Conservation (phyloP, 306 rosid species). For the Prunus kanzakura region DNA sequence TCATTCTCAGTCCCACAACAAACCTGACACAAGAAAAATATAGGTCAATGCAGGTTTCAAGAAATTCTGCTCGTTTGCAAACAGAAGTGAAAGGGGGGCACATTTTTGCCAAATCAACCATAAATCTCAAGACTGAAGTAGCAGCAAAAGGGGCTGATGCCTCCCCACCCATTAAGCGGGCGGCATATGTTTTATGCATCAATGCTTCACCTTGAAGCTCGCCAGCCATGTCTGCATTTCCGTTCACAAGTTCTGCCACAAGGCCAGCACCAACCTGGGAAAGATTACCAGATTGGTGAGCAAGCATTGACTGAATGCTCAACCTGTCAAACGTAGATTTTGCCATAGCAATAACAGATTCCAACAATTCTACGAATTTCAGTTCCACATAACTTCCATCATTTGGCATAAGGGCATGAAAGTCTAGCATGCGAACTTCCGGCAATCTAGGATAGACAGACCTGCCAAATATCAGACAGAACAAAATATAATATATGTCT, state of each 20-base stretch:
- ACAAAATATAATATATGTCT: conserved; percentile 90
- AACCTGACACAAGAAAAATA: conserved; percentile 98
- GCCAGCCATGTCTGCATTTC: conserved; percentile 92
- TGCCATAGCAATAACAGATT: conserved; percentile 88
- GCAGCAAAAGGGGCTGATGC: conserved; percentile 99
- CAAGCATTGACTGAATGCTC: conserved; percentile 89
- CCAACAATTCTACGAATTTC: conserved; percentile 81
- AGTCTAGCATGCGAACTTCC: conserved; percentile 98
- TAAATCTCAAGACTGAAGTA: conserved; percentile 87
- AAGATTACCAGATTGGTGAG: conserved; percentile 92
- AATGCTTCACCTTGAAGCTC: conserved; percentile 99
- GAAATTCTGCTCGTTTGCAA: conserved; percentile 89
- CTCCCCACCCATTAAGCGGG: conserved; percentile 99
- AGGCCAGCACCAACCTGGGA: conserved; percentile 94
- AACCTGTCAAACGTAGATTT: conserved; percentile 90
- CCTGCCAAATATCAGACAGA: conserved; percentile 96
- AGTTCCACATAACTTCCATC: conserved; percentile 71
- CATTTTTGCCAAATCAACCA: conserved; percentile 99
- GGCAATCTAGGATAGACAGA: conserved; percentile 98
- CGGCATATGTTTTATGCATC: conserved; percentile 99
- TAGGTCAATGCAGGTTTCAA: conserved; percentile 90
- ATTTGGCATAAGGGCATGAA: conserved; percentile 97
- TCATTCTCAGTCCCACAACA: conserved; percentile 26
- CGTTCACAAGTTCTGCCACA: conserved; percentile 97
- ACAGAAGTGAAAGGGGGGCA: conserved; percentile 83